phyloP scores from a whole-genome alignment of 108 stramenopile genomes.

The Heterococcus sp. region DNA sequence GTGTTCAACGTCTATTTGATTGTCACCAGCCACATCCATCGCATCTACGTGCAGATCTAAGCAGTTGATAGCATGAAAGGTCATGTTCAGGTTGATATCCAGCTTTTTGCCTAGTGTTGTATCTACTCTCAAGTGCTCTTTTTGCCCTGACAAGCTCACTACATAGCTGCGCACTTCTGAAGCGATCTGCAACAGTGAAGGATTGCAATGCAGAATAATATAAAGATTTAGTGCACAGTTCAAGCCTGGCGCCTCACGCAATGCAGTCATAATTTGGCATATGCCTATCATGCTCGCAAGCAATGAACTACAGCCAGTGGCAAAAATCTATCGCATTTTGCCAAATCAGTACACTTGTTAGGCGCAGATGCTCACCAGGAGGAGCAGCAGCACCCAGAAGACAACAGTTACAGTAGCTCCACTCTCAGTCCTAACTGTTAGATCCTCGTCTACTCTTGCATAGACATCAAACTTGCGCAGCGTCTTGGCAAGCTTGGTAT shows the following conservation, averaged over 20 bases:
- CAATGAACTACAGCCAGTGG: too few relatives aligned
- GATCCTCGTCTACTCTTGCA: constrained; percentile 27
- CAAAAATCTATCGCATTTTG: too few relatives aligned
- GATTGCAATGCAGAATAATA: too few relatives aligned
- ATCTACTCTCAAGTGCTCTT: constrained; percentile 45
- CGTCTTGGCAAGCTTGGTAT: not conserved
- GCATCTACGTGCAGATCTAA: constrained; percentile 89
- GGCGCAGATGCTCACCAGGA: constrained; percentile 15
- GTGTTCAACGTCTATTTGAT: constrained; percentile 84
- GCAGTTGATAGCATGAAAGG: constrained; percentile 88
- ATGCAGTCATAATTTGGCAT: too few relatives aligned
- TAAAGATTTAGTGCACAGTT: too few relatives aligned
- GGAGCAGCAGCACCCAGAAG: constrained; percentile 37
- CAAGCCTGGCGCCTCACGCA: too few relatives aligned
- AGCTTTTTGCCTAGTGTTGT: constrained; percentile 74
- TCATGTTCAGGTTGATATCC: constrained; percentile 86
- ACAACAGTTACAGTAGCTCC: constrained; percentile 29
- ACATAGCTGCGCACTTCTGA: not conserved
- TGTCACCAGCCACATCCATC: constrained; percentile 97
- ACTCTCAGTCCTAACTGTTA: constrained; percentile 22
- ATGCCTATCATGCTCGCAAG: too few relatives aligned
- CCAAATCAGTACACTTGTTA: too few relatives aligned
- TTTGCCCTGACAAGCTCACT: not conserved
- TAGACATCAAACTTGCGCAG: constrained; percentile 10
- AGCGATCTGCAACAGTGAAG: not conserved